These are phyloP conservation scores for Picochlorum sp. DNA, from an alignment of 139 green algal species.

Conservation along the genomic window DNA sequence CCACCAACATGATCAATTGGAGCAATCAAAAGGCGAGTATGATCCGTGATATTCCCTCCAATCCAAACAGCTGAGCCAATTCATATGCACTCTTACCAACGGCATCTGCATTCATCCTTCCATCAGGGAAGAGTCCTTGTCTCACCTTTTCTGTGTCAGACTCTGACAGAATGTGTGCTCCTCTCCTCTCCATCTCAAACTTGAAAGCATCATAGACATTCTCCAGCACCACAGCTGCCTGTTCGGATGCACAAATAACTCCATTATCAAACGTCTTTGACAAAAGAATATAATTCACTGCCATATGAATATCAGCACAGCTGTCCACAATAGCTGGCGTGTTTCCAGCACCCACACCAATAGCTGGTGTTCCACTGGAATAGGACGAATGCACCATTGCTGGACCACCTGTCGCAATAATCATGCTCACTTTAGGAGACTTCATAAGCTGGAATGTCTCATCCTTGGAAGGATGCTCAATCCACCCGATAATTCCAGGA, in stretches of 20 bases:
- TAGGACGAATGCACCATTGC: slow-evolving; percentile 59
- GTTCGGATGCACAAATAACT: slow-evolving; percentile 62
- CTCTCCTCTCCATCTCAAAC: slow-evolving; percentile 37
- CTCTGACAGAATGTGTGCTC: slow-evolving; percentile 50
- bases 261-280: slow-evolving; percentile 58
- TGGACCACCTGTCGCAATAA: slow-evolving; percentile 58
- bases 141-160: slow-evolving; percentile 48
- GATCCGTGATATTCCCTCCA: not conserved
- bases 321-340: slow-evolving; percentile 63
- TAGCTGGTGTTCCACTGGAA: slow-evolving; percentile 52
- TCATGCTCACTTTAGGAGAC: slow-evolving; percentile 43
- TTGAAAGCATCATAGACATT: slow-evolving; percentile 42
- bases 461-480: slow-evolving; percentile 44
- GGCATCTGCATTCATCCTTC: slow-evolving; percentile 48
- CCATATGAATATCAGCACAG: slow-evolving; percentile 45
- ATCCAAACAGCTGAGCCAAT: slow-evolving; percentile 52
- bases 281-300: not conserved
- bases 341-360: slow-evolving; percentile 62
- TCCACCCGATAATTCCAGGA: slow-evolving; percentile 48
- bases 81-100: slow-evolving; percentile 50
- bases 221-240: slow-evolving; percentile 49
- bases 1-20: slow-evolving; percentile 30
- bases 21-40: not conserved
- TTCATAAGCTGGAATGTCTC: slow-evolving; percentile 44
- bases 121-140: slow-evolving; percentile 40